A percentile compares a stretch with the other conserved stretches of the same genome.
Evolutionary conservation across 768 basidiomycete genomes (phyloP).

Genomic region (Scleroderma citrinum): DNA sequence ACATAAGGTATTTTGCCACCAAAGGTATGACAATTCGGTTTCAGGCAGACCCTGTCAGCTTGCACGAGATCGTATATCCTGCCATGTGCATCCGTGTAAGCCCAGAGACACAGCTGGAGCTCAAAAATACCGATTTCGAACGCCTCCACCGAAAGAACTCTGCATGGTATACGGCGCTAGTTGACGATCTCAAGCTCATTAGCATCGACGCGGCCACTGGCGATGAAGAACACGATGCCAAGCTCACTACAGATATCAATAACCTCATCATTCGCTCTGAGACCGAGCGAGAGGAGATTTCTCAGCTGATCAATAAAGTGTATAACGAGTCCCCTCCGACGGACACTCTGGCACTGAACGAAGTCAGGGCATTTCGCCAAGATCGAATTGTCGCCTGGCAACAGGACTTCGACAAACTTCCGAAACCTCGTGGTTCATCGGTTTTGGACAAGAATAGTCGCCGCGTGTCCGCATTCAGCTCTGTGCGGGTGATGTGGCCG

Average conservation of each 20-base stretch:
- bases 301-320: conserved; percentile 64
- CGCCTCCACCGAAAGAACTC: conserved; percentile 65
- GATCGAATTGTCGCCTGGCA: conserved; percentile 98
- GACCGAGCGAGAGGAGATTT: conserved; percentile 67
- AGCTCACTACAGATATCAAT: conserved; percentile 58
- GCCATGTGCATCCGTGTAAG: conserved; percentile 81
- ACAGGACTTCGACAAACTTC: conserved; percentile 81
- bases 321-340: conserved; percentile 77
- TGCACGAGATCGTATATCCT: conserved; percentile 88
- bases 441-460: conserved; percentile 44
- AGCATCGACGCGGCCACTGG: conserved; percentile 76
- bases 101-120: conserved; percentile 79
- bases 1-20: conserved; percentile 84
- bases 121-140: conserved; percentile 91
- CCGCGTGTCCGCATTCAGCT: conserved; percentile 58
- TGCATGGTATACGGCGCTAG: conserved; percentile 67
- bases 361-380: conserved; percentile 80
- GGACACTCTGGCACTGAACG: conserved; percentile 84
- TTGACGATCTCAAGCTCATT: conserved; percentile 72
- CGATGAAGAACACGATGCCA: conserved; percentile 64
- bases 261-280: conserved; percentile 67
- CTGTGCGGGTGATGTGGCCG: conserved; percentile 70
- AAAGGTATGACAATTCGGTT: conserved; percentile 85
- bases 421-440: conserved; percentile 57
- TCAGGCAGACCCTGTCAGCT: conserved; percentile 72